Base-by-base conservation (phyloP, 768 basidiomycete genomes). In the Calocera cornea region DNA sequence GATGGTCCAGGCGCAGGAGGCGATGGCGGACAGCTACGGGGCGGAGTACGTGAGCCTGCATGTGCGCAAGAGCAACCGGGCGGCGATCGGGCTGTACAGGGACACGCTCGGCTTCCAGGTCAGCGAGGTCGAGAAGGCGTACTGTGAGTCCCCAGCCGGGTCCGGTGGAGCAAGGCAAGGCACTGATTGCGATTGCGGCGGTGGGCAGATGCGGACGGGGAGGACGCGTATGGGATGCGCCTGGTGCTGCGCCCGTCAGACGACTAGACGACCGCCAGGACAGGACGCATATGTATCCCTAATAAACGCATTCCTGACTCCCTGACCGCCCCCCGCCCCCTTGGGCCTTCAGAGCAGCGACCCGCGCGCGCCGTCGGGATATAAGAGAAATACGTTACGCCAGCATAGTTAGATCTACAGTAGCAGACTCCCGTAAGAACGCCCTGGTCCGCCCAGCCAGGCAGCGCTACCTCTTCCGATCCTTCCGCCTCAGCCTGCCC, bases 51-150 rank as follows among this genome's bases (percentile, higher is more conserved):
- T 94, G 22, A 91, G 90, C 0, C 79, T 98, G 24, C 94, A 97
- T 72, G 95, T 98, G 33, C 84, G 95, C 54, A 90, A 92, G 77
- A 92, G 92, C n/a, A 97, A 98, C 74, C 86, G 89, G 67, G 92
- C 95, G 0, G 95, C 95, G 0, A 85, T 97, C 49, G 85, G 83
- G 12, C 79, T 97, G 65, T 98, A 97, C 76, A 83, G 86, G 63
- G 94, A 95, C 73, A 87, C 90, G 1, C 79, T 98, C 5, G 94
- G 94, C 1, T 98, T 98, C 77, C 83, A 87, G 24, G 88, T 95
- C 3, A 86, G 86, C 44, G 85, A 85, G 64, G 84, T 95, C 41
- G 95, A 97, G 75, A 87, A 90, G 76, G 87, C 85, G 70, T 97
- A 98, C 72, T 97, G 94, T 95, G 72, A 76, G 89, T 84, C 11